Evolutionary conservation across 1,284 basidiomycete genomes (phyloP).

Genomic region (Cryptococcus floricola): DNA sequence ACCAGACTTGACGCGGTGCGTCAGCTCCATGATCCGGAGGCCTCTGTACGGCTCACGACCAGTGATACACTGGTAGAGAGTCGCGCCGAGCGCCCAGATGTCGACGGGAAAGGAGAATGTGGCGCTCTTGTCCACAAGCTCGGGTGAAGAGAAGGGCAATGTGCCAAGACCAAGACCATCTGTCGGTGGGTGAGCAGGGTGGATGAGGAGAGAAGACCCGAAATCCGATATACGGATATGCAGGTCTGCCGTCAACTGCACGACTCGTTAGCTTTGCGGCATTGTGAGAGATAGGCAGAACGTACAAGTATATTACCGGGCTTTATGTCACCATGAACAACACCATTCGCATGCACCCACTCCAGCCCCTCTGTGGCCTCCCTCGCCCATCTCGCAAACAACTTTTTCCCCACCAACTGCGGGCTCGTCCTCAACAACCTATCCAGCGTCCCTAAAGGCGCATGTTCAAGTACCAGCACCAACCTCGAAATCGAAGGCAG

Average conservation of each 20-base stretch:
- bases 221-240: conserved; percentile 52
- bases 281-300: conserved; percentile 10
- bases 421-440: conserved; percentile 45
- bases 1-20: conserved; percentile 50
- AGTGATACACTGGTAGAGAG: conserved; percentile 51
- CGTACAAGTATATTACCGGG: conserved; percentile 44
- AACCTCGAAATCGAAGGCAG: conserved; percentile 28
- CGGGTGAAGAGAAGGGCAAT: conserved; percentile 53
- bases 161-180: conserved; percentile 53
- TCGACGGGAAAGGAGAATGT: conserved; percentile 53
- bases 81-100: conserved; percentile 53
- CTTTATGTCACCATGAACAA: conserved; percentile 54
- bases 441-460: conserved; percentile 47
- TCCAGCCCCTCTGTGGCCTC: conserved; percentile 47
- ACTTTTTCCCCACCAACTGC: conserved; percentile 32
- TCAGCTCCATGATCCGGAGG: conserved; percentile 48
- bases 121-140: conserved; percentile 47
- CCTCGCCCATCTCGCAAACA: conserved; percentile 49
- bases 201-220: conserved; percentile 51
- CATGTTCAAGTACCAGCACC: conserved; percentile 49
- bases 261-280: conserved; percentile 14
- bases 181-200: conserved; percentile 45
- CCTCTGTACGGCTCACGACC: conserved; percentile 52
- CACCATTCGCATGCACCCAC: conserved; percentile 50
- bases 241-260: conserved; percentile 41